phyloP scores from a whole-genome alignment of 305 asterid genomes.

The Salvia sclarea region DNA sequence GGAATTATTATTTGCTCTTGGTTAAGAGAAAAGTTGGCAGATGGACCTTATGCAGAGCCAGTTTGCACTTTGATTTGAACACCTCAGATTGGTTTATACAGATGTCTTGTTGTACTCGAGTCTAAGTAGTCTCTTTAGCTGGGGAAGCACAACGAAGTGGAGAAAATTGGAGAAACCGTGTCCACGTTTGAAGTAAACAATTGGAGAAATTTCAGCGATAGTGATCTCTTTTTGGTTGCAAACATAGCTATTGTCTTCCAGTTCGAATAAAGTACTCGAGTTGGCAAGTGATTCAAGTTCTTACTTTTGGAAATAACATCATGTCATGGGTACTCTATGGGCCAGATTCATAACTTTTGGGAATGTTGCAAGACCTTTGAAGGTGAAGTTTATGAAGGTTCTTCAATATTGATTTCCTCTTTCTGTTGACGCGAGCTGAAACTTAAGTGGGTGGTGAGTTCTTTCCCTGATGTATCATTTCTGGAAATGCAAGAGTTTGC shows the following conservation, averaged over 20 bases:
- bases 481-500: constrained; percentile 24
- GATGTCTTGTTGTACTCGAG: constrained; percentile 14
- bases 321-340: constrained; percentile 7
- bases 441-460: constrained; percentile 12
- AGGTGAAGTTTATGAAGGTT: constrained; percentile 21
- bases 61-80: constrained; percentile 10
- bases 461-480: constrained; percentile 11
- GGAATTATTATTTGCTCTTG: constrained; percentile 15
- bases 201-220: constrained; percentile 17
- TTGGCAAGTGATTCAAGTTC: constrained; percentile 11
- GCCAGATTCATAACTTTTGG: constrained; percentile 17
- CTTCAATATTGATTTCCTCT: constrained; percentile 7
- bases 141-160: constrained; percentile 23
- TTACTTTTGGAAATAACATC: neutral
- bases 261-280: constrained; percentile 10
- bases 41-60: constrained; percentile 24
- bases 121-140: constrained; percentile 18
- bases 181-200: neutral
- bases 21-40: constrained; percentile 12
- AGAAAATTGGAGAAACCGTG: neutral
- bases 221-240: neutral
- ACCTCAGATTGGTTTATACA: constrained; percentile 24
- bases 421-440: constrained; percentile 19
- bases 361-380: constrained; percentile 19
- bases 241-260: constrained; percentile 16